A percentile compares a stretch with the other conserved stretches of the same genome.
phyloP scores from a whole-genome alignment of 345 rosid species.

The Eucalyptus erythrocorys region DNA sequence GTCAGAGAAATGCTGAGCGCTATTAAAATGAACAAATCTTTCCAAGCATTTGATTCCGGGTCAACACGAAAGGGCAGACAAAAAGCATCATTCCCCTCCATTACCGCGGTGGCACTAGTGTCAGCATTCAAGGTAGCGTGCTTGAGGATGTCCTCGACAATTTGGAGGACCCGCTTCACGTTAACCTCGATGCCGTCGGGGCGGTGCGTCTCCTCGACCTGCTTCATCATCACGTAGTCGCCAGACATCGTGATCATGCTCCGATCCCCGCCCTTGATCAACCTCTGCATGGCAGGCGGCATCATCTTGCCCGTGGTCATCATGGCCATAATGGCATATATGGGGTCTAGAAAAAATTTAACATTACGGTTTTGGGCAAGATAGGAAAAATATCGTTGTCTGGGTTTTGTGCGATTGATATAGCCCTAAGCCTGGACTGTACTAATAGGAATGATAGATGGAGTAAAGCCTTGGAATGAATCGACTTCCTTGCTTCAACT shows the following conservation, averaged over 20 bases:
- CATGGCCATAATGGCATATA: background rate
- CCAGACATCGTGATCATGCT: conserved; percentile 26
- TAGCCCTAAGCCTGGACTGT: background rate
- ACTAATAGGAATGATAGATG: background rate
- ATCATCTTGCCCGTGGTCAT: background rate
- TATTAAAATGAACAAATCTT: background rate
- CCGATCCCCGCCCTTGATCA: conserved; percentile 14
- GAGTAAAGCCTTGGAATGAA: conserved; percentile 9
- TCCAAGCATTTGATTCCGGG: background rate
- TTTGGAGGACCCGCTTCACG: conserved; percentile 39
- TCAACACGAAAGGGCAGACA: background rate
- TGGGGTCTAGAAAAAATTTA: background rate
- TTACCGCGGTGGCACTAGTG: conserved; percentile 20
- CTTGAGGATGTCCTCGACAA: conserved; percentile 60
- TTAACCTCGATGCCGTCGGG: conserved; percentile 52
- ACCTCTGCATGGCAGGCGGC: background rate
- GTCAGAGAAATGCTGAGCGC: background rate
- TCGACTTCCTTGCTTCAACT: conserved; percentile 67
- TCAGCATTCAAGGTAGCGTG: conserved; percentile 29
- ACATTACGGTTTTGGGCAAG: background rate
- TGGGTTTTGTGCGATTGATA: background rate
- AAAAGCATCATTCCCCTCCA: background rate
- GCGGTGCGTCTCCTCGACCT: conserved; percentile 38
- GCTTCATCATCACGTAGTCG: conserved; percentile 45
- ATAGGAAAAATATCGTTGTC: background rate